Evolutionary conservation across 169 alveolate genomes (phyloP).

Genomic region (Cryptosporidium sp.): DNA sequence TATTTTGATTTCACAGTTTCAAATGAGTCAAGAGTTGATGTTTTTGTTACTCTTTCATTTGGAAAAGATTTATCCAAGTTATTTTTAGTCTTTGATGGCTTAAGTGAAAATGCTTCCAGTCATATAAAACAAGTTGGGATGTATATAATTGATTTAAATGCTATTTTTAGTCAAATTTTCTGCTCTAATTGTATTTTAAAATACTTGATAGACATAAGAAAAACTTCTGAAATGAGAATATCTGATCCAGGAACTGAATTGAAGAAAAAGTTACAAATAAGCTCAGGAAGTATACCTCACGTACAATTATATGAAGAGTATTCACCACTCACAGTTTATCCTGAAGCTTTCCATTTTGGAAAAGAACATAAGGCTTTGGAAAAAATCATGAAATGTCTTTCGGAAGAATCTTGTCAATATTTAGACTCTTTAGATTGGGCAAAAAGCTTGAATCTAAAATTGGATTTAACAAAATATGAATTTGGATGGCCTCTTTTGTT

Average conservation of each 20-base stretch:
- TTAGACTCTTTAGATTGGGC: neutral
- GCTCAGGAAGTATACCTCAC: slow-evolving; percentile 64
- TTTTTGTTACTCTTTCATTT: slow-evolving; percentile 14
- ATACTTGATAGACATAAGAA: neutral
- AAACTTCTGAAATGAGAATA: neutral
- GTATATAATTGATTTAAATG: slow-evolving; percentile 30
- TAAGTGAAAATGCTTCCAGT: neutral
- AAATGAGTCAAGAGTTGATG: neutral
- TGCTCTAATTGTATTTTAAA: slow-evolving; percentile 34
- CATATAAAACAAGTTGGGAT: neutral
- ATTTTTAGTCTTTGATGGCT: neutral
- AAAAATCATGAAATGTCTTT: neutral
- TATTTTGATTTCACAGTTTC: neutral
- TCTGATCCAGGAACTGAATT: slow-evolving; percentile 56
- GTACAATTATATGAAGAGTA: slow-evolving; percentile 57
- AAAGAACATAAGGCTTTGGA: neutral
- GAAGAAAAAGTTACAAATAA: slow-evolving; percentile 7
- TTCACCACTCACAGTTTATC: slow-evolving; percentile 26
- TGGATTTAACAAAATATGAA: slow-evolving; percentile 10
- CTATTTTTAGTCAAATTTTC: slow-evolving; percentile 20
- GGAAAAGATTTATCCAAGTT: slow-evolving; percentile 10
- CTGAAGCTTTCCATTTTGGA: slow-evolving; percentile 19
- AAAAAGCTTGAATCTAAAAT: neutral
- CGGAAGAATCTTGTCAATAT: slow-evolving; percentile 22
- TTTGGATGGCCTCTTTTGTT: slow-evolving; percentile 39